Percentiles rank a stretch among this genome's conserved stretches.
Evolutionary conservation across 169 alveolate genomes (phyloP).

Genomic region (Cryptosporidium tyzzeri): DNA sequence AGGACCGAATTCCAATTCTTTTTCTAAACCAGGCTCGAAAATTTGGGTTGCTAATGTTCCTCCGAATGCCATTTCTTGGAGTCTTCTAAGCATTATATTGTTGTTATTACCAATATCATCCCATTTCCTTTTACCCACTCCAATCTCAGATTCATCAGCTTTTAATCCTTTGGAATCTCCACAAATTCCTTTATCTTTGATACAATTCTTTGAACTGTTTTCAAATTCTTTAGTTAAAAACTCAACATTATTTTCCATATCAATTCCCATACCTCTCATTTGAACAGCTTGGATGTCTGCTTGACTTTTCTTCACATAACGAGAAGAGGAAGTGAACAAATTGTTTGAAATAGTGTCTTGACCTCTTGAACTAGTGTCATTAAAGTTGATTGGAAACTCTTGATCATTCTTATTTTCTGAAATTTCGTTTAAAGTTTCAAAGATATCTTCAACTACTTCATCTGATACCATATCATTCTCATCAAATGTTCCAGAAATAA

Average conservation of each 20-base stretch:
- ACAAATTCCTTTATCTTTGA: not conserved
- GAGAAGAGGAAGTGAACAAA: slow-evolving; percentile 22
- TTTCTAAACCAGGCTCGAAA: slow-evolving; percentile 58
- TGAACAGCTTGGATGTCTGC: slow-evolving; percentile 40
- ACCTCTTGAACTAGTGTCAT: not conserved
- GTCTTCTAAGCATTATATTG: slow-evolving; percentile 15
- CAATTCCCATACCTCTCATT: slow-evolving; percentile 62
- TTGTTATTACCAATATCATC: not conserved
- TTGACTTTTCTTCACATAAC: slow-evolving; percentile 46
- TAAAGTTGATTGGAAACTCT: slow-evolving; percentile 13
- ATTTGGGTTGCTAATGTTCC: slow-evolving; percentile 44
- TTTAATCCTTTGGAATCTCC: slow-evolving; percentile 1
- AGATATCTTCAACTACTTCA: slow-evolving; percentile 17
- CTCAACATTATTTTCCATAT: not conserved
- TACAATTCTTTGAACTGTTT: not conserved
- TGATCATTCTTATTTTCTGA: not conserved
- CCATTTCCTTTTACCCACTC: not conserved
- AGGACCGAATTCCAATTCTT: slow-evolving; percentile 57
- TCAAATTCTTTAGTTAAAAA: not conserved
- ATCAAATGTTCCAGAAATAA: slow-evolving; percentile 21
- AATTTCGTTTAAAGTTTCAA: not conserved
- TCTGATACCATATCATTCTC: slow-evolving; percentile 17
- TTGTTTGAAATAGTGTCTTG: slow-evolving; percentile 14
- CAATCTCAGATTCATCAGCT: not conserved
- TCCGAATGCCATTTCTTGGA: slow-evolving; percentile 36